phyloP scores from a whole-genome alignment of 805 yeast species.

The Nakazawaea ambrosiae region DNA sequence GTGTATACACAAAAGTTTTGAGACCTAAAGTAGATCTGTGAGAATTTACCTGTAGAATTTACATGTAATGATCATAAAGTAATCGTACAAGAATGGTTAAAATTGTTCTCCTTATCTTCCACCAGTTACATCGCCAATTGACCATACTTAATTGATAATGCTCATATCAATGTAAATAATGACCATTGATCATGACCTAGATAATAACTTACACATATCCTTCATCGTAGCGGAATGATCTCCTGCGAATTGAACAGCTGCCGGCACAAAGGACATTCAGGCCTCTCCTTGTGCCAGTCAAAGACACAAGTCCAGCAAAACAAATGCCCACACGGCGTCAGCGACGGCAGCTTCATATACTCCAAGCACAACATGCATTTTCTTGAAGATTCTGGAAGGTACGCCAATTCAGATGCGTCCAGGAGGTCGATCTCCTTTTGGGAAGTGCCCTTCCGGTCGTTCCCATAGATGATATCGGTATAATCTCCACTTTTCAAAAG shows the following conservation, averaged over 20 bases:
- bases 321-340: constrained; percentile 86
- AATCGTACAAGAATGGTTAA: too few species aligned
- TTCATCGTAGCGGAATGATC: constrained; percentile 51
- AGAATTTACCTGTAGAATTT: too few species aligned
- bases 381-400: constrained; percentile 63
- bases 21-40: too few species aligned
- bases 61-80: too few species aligned
- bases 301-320: constrained; percentile 90
- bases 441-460: background rate
- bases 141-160: background rate
- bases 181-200: too few species aligned
- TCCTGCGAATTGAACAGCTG: constrained; percentile 59
- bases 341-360: constrained; percentile 72
- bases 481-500: constrained; percentile 3
- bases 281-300: constrained; percentile 83
- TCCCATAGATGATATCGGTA: background rate
- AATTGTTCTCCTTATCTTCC: too few species aligned
- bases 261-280: constrained; percentile 90
- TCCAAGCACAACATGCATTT: constrained; percentile 81
- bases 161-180: too few species aligned
- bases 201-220: too few species aligned
- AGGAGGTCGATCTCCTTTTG: constrained; percentile 44
- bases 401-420: constrained; percentile 52
- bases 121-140: too few species aligned
- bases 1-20: too few species aligned